These are phyloP conservation scores for Fraxinus floribunda DNA, from an alignment of 305 asterid species.

Conservation along the genomic window DNA sequence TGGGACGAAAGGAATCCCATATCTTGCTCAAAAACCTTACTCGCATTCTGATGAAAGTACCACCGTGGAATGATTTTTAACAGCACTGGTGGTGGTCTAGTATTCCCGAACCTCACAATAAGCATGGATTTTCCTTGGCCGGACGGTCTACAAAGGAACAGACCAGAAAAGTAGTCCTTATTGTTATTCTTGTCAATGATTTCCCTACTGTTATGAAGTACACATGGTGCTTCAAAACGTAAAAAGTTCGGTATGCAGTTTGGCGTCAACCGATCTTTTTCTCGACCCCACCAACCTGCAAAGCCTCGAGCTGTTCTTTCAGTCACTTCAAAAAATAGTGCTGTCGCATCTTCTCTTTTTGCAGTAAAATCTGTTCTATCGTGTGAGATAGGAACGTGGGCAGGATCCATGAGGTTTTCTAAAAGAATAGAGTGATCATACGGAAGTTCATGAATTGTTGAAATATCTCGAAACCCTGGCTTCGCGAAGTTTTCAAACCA, in stretches of 20 bases:
- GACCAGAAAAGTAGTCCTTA: constrained; percentile 61
- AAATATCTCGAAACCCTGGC: constrained; percentile 62
- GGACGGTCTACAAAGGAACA: constrained; percentile 83
- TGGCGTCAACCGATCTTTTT: constrained; percentile 50
- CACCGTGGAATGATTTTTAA: constrained; percentile 59
- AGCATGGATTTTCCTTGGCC: constrained; percentile 99
- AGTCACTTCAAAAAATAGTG: constrained; percentile 65
- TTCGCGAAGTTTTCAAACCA: constrained; percentile 73
- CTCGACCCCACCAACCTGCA: constrained; percentile 84
- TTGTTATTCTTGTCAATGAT: constrained; percentile 50
- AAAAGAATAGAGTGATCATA: constrained; percentile 93
- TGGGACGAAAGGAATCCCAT: constrained; percentile 99
- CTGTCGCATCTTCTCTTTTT: constrained; percentile 75
- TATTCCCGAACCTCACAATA: constrained; percentile 77
- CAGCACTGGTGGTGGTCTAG: constrained; percentile 42
- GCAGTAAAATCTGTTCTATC: constrained; percentile 84
- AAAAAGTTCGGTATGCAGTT: constrained; percentile 53
- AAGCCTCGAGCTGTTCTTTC: constrained; percentile 80
- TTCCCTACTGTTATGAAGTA: constrained; percentile 72
- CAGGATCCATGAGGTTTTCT: constrained; percentile 97
- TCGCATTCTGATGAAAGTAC: constrained; percentile 78
- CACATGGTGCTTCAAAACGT: constrained; percentile 83
- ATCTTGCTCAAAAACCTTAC: constrained; percentile 93
- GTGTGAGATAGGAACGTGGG: constrained; percentile 90
- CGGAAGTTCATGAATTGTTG: constrained; percentile 91